Evolutionary conservation across 2,329 filamentous ascomycete genomes (phyloP).

Genomic region (Arthrobotrys iridis): DNA sequence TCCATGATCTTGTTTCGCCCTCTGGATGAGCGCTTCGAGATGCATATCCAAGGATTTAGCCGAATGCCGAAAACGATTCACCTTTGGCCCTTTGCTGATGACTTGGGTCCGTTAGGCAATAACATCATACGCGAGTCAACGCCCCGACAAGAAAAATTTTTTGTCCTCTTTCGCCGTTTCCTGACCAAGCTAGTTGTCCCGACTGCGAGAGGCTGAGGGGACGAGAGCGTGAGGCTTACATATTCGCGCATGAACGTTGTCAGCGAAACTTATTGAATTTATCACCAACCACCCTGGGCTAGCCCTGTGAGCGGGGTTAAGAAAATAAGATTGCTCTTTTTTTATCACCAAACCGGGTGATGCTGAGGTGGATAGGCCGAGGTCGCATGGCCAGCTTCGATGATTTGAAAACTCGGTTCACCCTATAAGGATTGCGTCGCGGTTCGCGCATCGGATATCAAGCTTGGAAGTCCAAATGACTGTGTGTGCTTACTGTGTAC

Average conservation of each 20-base stretch:
- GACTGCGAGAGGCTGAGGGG: constrained; percentile 50
- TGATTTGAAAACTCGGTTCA: constrained; percentile 28
- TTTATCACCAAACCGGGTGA: constrained; percentile 3
- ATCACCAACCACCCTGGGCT: background rate
- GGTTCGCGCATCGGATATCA: constrained; percentile 50
- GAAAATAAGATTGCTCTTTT: constrained; percentile 12
- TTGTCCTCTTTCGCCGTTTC: constrained; percentile 27
- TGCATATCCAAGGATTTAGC: constrained; percentile 51
- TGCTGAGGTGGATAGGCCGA: constrained; percentile 19
- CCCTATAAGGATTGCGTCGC: constrained; percentile 54
- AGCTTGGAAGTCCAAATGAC: constrained; percentile 34
- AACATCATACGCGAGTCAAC: constrained; percentile 29
- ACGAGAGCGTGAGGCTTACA: constrained; percentile 32
- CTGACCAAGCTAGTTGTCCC: constrained; percentile 39
- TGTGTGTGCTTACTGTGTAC: constrained; percentile 46
- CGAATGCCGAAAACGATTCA: constrained; percentile 23
- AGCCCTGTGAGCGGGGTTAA: constrained; percentile 38
- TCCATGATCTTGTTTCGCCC: constrained; percentile 8
- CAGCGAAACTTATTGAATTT: constrained; percentile 23
- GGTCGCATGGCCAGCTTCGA: constrained; percentile 40
- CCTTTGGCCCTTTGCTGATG: background rate
- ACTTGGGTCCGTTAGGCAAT: constrained; percentile 25
- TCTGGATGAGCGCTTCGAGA: constrained; percentile 36
- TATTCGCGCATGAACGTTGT: constrained; percentile 40
- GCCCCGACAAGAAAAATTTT: constrained; percentile 34